A percentile compares a stretch with the other conserved stretches of the same genome.
These are phyloP conservation scores for Dendrocalamus sinicus DNA, from an alignment of 176 grass and related monocot genomes.

Conservation along the genomic window DNA sequence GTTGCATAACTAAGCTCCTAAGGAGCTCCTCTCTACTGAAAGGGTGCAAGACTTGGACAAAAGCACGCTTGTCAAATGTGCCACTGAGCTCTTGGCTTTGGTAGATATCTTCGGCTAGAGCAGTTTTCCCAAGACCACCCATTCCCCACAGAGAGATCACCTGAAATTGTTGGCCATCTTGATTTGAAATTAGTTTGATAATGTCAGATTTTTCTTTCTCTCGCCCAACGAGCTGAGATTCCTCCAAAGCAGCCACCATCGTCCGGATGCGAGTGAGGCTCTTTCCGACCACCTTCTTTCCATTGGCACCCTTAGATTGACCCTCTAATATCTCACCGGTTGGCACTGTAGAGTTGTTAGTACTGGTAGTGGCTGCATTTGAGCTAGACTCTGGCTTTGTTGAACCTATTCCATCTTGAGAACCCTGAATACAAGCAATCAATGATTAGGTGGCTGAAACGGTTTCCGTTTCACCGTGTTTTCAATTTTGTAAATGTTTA, in stretches of 20 bases:
- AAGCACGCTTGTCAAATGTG: conserved; percentile 38
- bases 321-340: not conserved
- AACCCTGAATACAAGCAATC: not conserved
- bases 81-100: not conserved
- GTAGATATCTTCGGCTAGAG: conserved; percentile 7
- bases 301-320: not conserved
- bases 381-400: not conserved
- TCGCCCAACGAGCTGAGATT: not conserved
- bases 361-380: not conserved
- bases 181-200: not conserved
- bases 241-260: not conserved
- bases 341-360: too few species aligned
- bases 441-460: not conserved
- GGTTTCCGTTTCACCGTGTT: too few species aligned
- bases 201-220: not conserved
- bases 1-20: not conserved
- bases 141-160: conserved; percentile 42
- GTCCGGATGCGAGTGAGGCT: too few species aligned
- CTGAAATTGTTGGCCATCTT: not conserved
- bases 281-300: not conserved
- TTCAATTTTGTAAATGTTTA: too few species aligned
- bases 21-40: conserved; percentile 11
- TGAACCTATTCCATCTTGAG: not conserved
- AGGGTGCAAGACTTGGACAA: conserved; percentile 31
- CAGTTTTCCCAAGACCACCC: conserved; percentile 49